These are phyloP conservation scores for Daldinia vernicosa DNA, from an alignment of 495 filamentous ascomycete genomes.

Conservation along the genomic window DNA sequence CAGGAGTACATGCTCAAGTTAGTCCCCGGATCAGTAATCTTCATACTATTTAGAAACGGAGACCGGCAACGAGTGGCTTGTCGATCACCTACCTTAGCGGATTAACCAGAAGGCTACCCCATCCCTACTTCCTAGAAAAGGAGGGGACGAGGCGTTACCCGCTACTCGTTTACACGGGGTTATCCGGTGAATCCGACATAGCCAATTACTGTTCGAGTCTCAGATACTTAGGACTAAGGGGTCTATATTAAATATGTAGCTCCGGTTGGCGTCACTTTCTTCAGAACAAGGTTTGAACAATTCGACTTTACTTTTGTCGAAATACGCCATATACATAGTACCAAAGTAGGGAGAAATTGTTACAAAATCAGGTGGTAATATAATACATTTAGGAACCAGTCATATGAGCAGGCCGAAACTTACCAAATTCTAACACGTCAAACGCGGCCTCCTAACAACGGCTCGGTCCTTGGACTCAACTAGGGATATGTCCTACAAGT, in stretches of 20 bases:
- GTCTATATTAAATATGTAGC: neutral
- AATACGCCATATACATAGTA: neutral
- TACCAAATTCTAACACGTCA: neutral
- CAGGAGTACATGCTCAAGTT: neutral
- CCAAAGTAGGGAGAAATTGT: neutral
- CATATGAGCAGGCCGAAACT: neutral
- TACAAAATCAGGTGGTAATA: neutral
- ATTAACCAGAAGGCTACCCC: neutral
- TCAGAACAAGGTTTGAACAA: neutral
- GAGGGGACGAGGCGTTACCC: neutral
- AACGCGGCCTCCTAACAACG: neutral
- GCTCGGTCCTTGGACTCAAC: neutral
- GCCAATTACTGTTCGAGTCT: neutral
- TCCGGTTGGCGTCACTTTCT: neutral
- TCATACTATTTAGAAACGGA: slow-evolving; percentile 3
- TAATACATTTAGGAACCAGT: neutral
- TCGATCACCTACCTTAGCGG: neutral
- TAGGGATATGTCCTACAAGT: neutral
- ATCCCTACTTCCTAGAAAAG: neutral
- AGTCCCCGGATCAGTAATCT: slow-evolving; percentile 3
- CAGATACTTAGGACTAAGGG: neutral
- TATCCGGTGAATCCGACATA: neutral
- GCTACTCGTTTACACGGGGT: neutral
- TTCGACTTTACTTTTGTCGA: too few relatives aligned
- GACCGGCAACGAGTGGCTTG: neutral